phyloP scores from a whole-genome alignment of 495 filamentous ascomycete species.

The Chaetomidium leptoderma region DNA sequence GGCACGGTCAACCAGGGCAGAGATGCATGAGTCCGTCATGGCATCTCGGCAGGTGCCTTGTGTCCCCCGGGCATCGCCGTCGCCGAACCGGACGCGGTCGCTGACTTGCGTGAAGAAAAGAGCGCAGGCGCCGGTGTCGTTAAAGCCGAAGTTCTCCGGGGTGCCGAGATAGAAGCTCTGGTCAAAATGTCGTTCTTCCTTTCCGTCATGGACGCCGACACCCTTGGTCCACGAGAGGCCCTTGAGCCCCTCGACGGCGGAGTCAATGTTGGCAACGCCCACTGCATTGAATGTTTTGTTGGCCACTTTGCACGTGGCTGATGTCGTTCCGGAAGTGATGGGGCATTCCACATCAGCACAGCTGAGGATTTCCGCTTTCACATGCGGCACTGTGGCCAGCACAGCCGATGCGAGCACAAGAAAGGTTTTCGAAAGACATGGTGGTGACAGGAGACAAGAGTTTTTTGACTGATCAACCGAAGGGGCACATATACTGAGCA shows the following conservation, averaged over 20 bases:
- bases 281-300: neutral
- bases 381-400: neutral
- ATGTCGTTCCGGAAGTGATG: neutral
- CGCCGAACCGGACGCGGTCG: neutral
- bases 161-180: constrained; percentile 13
- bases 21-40: neutral
- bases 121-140: neutral
- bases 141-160: neutral
- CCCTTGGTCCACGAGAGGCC: constrained; percentile 10
- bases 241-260: neutral
- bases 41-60: neutral
- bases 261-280: neutral
- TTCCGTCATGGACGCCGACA: neutral
- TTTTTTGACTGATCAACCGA: too few relatives aligned
- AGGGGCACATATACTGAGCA: too few relatives aligned
- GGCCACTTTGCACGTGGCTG: constrained; percentile 3
- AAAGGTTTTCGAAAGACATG: too few relatives aligned
- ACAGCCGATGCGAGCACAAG: constrained; percentile 1
- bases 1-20: constrained; percentile 1
- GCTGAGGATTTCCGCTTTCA: constrained; percentile 2
- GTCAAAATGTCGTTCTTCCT: neutral
- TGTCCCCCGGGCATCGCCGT: neutral
- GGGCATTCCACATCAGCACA: constrained; percentile 14
- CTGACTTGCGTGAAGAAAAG: constrained; percentile 10
- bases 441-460: too few relatives aligned